These are phyloP conservation scores for Claviceps citrina DNA, from an alignment of 2,329 filamentous ascomycete species.

Conservation along the genomic window DNA sequence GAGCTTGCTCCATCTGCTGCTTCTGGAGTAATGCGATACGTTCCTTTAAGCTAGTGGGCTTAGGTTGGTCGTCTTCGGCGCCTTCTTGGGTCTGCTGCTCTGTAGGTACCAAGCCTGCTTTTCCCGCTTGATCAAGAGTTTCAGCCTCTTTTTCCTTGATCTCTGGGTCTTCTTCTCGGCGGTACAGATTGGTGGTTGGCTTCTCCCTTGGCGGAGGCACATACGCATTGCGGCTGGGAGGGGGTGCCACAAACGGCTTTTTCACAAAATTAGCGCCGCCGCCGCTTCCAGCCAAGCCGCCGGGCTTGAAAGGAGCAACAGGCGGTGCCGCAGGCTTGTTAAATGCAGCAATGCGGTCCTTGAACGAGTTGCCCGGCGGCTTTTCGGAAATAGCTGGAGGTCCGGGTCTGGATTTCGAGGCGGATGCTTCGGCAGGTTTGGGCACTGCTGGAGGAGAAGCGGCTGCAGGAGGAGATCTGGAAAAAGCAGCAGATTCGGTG, in stretches of 20 bases:
- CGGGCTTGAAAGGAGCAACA: conserved; percentile 77
- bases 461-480: conserved; percentile 5
- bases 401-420: conserved; percentile 26
- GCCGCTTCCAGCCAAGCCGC: conserved; percentile 37
- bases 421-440: conserved; percentile 23
- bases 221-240: conserved; percentile 82
- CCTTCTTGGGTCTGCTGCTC: conserved; percentile 26
- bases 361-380: conserved; percentile 64
- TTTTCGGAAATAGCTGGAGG: conserved; percentile 59
- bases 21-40: conserved; percentile 86
- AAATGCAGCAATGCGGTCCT: conserved; percentile 91
- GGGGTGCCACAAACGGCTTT: conserved; percentile 91
- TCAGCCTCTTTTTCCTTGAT: conserved; percentile 51
- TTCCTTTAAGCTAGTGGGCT: conserved; percentile 87
- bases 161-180: conserved; percentile 73
- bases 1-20: conserved; percentile 80
- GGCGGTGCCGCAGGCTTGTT: conserved; percentile 80
- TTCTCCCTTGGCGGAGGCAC: conserved; percentile 60
- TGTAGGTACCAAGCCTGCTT: conserved; percentile 42
- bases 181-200: conserved; percentile 61
- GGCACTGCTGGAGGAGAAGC: conserved; percentile 13
- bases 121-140: conserved; percentile 50
- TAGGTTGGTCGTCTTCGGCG: conserved; percentile 64
- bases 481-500: conserved; percentile 12
- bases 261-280: conserved; percentile 63